These are phyloP conservation scores for Collybia sordida DNA, from an alignment of 768 basidiomycete genomes.

Conservation along the genomic window DNA sequence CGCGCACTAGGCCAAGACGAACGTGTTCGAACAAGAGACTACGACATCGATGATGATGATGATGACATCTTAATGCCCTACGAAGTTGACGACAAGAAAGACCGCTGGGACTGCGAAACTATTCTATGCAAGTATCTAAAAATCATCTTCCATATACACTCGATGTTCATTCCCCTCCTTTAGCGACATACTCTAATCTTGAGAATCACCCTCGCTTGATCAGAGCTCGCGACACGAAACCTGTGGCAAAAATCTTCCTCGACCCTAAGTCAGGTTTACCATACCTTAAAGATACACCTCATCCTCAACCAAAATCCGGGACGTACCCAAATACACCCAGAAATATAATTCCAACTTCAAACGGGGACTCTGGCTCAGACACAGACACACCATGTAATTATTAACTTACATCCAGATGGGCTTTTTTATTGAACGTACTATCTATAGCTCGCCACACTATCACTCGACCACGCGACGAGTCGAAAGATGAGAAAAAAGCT, in stretches of 20 bases:
- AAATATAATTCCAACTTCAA: constrained; percentile 10
- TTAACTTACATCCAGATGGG: not conserved
- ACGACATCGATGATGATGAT: constrained; percentile 45
- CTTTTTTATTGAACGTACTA: not conserved
- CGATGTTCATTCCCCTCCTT: constrained; percentile 8
- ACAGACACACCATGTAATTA: constrained; percentile 21
- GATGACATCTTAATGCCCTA: constrained; percentile 38
- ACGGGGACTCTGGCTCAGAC: constrained; percentile 26
- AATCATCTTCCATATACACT: not conserved
- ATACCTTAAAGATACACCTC: constrained; percentile 33
- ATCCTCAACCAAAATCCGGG: constrained; percentile 12
- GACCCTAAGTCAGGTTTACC: constrained; percentile 82
- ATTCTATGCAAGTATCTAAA: constrained; percentile 70
- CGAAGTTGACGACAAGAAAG: constrained; percentile 60
- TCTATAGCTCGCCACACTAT: constrained; percentile 40
- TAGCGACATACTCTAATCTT: constrained; percentile 95
- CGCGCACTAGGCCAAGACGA: constrained; percentile 73
- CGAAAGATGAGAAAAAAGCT: constrained; percentile 68
- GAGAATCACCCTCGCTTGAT: constrained; percentile 96
- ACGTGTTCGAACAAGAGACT: constrained; percentile 44
- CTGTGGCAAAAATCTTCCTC: constrained; percentile 63
- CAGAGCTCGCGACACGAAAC: constrained; percentile 54
- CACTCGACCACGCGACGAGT: constrained; percentile 73
- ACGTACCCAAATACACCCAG: constrained; percentile 9
- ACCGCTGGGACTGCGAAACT: constrained; percentile 95